These are phyloP conservation scores for Thelonectria blattea DNA, from an alignment of 2,329 filamentous ascomycete species.

Conservation along the genomic window DNA sequence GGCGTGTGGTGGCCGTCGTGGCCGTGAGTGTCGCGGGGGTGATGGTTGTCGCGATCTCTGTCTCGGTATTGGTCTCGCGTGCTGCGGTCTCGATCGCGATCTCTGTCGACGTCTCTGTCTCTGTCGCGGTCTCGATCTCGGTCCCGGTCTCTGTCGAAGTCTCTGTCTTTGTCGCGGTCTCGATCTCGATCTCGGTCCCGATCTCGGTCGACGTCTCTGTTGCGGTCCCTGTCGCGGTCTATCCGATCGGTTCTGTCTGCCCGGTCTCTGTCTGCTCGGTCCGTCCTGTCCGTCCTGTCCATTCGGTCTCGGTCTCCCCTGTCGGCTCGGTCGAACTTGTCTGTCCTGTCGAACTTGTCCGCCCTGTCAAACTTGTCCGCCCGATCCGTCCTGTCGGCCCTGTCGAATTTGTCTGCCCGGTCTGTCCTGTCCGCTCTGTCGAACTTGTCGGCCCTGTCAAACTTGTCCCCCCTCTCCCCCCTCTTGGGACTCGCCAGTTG, in stretches of 20 bases:
- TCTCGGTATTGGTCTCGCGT: conserved; percentile 27
- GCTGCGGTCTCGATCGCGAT: conserved; percentile 12
- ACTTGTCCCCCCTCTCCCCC: background rate
- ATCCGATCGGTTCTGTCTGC: conserved; percentile 3
- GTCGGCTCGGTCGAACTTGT: background rate
- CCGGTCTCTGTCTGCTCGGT: background rate
- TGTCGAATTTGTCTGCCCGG: background rate
- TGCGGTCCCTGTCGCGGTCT: conserved; percentile 15
- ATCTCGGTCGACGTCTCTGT: conserved; percentile 21
- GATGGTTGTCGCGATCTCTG: conserved; percentile 21
- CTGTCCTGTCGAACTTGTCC: background rate
- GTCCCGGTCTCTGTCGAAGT: conserved; percentile 20
- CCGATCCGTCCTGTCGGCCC: background rate
- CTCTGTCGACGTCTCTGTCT: no score
- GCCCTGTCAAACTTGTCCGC: conserved; percentile 5
- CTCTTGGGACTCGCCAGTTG: background rate
- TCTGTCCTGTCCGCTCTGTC: no score
- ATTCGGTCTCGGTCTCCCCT: no score
- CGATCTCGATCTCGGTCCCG: conserved; percentile 16
- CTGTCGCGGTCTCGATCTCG: conserved; percentile 17
- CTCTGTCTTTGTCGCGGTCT: conserved; percentile 17
- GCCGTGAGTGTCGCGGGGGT: conserved; percentile 26
- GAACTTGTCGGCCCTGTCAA: conserved; percentile 9
- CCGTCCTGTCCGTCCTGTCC: background rate
- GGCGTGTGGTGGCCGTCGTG: conserved; percentile 7